phyloP scores from a whole-genome alignment of 176 grass and related monocot genomes.

The Lolium multiflorum region DNA sequence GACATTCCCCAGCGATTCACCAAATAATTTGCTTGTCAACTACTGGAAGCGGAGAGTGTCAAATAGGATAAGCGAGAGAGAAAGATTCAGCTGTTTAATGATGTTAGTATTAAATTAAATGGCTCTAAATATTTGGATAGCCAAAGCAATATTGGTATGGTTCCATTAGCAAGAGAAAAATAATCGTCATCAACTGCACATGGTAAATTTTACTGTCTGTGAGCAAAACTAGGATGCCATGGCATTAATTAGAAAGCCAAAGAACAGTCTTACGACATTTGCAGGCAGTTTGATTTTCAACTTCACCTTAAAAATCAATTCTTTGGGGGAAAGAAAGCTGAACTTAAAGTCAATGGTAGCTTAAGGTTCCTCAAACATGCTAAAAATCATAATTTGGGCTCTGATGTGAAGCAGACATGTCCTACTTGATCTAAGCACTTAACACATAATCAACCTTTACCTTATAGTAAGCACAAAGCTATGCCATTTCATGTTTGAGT shows the following conservation, averaged over 20 bases:
- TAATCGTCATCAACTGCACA: background rate
- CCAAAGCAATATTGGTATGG: background rate
- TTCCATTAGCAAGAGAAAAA: background rate
- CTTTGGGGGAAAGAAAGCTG: background rate
- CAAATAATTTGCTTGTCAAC: background rate
- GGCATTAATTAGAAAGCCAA: background rate
- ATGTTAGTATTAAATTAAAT: background rate
- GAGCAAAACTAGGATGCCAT: background rate
- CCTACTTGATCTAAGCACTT: background rate
- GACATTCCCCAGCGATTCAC: background rate
- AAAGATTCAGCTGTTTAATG: background rate
- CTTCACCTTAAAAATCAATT: background rate
- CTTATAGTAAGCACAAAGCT: background rate
- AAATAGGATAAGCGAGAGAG: background rate
- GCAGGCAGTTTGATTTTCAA: background rate
- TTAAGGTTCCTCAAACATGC: background rate
- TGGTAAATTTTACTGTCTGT: background rate
- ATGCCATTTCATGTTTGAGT: background rate
- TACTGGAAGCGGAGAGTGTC: background rate
- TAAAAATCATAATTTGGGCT: background rate
- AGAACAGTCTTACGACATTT: background rate
- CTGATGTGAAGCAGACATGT: background rate
- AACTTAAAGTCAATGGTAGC: background rate
- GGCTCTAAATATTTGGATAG: conserved; percentile 9
- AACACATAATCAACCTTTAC: background rate